Evolutionary conservation across 768 basidiomycete genomes (phyloP).

Genomic region (Coprinopsis sp.): DNA sequence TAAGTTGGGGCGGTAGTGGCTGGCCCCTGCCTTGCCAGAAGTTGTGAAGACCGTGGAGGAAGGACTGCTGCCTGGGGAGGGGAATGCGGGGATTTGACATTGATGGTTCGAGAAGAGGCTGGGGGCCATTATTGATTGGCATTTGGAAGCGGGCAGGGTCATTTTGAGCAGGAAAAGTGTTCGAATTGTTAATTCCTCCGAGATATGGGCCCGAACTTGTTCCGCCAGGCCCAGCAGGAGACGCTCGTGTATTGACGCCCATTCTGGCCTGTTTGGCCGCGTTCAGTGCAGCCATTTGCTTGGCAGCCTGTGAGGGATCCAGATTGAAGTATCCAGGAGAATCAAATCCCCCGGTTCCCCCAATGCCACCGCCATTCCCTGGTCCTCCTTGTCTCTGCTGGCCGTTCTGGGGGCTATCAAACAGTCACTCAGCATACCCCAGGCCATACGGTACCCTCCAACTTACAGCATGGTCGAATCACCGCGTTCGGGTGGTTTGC

Average conservation of each 20-base stretch:
- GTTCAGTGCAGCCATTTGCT: conserved; percentile 78
- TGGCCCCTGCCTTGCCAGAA: conserved; percentile 51
- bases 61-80: conserved; percentile 47
- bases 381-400: conserved; percentile 32
- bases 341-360: conserved; percentile 29
- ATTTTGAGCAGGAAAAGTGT: conserved; percentile 37
- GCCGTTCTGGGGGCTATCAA: conserved; percentile 35
- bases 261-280: conserved; percentile 59
- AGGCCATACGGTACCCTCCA: conserved; percentile 8
- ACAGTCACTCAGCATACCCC: conserved; percentile 10
- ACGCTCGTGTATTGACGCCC: conserved; percentile 43
- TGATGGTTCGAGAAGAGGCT: conserved; percentile 43
- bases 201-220: conserved; percentile 67
- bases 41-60: conserved; percentile 56
- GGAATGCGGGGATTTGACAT: conserved; percentile 32
- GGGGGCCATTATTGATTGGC: conserved; percentile 35
- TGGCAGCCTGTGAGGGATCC: conserved; percentile 64
- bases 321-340: conserved; percentile 43
- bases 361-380: conserved; percentile 29
- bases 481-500: conserved; percentile 9
- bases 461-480: conserved; percentile 29
- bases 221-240: conserved; percentile 39
- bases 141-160: conserved; percentile 46
- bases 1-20: conserved; percentile 75
- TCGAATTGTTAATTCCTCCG: conserved; percentile 51